phyloP scores from a whole-genome alignment of 1,284 basidiomycete genomes.

The Ustilago cynodontis region DNA sequence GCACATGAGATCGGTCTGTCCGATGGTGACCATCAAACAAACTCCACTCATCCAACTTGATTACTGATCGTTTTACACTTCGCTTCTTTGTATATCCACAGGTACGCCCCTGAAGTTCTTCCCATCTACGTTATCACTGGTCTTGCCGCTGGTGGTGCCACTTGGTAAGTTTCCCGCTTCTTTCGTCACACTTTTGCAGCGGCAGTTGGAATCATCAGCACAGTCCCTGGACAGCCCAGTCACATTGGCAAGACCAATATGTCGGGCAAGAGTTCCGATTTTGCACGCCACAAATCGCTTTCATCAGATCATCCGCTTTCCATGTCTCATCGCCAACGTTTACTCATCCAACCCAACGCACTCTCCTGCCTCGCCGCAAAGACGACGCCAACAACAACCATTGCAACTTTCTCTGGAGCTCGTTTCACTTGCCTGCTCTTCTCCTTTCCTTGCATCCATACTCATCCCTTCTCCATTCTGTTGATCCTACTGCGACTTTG shows the following conservation, averaged over 20 bases:
- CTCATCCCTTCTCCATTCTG: not conserved
- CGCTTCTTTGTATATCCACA: not conserved
- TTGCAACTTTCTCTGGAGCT: too few species aligned
- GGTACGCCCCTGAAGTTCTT: constrained; percentile 58
- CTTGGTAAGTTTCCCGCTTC: constrained; percentile 54
- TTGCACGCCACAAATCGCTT: too few species aligned
- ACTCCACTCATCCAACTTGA: not conserved
- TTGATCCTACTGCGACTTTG: not conserved
- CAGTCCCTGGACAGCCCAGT: too few species aligned
- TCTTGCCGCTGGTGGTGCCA: constrained; percentile 61
- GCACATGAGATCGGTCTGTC: not conserved
- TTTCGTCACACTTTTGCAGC: not conserved
- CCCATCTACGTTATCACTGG: constrained; percentile 65
- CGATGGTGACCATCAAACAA: not conserved
- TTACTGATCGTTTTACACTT: not conserved
- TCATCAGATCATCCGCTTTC: not conserved
- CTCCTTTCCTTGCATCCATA: not conserved
- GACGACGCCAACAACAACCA: too few species aligned
- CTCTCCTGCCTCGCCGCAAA: too few species aligned
- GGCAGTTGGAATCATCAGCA: too few species aligned
- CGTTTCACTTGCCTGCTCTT: too few species aligned
- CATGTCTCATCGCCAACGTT: too few species aligned
- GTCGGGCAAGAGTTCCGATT: too few species aligned
- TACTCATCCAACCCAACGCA: too few species aligned
- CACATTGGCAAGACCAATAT: too few species aligned